Base-by-base conservation (phyloP, 2,329 filamentous ascomycete species). In the Aspergillus sclerotialis region DNA sequence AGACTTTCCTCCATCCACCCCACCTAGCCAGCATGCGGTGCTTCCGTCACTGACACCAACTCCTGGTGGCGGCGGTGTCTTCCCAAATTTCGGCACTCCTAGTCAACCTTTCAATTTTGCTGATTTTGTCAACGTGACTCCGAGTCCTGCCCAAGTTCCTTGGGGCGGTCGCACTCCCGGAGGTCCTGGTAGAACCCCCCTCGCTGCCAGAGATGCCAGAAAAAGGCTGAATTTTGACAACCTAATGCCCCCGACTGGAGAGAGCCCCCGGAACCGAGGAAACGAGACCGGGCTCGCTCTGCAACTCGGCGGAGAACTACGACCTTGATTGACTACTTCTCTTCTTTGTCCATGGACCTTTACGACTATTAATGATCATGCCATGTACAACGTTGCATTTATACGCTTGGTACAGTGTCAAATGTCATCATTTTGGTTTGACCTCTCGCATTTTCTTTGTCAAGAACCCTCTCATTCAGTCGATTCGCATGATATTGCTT, bases 41-140 rank as follows among this genome's bases (percentile, higher is more conserved):
- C 58, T 73, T 28, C 65, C 68, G 32, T 67, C 72, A 35, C 61
- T 78, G 35, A 70, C 73, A 18, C 59, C 62, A 2, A 78, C 75
- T 9, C 69, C 75, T 70, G 45, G 84, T 77, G 32, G 69, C 84
- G 33, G 69, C 84, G 42, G 88, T 79, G 14, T 93, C 79, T 37
- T 93, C 81, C 77, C 80, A 28, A 72, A 73, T 31, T 73, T 80
- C 33, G 80, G 77, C 43, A 96, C 90, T 1, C 90, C 90, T 0
- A 82, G 82, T 11, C 84, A 89, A 54, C 76, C 72, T 32, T 93
- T 96, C 62, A 93, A 96, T 66, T 94, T 96, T 65, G 79, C 88
- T 33, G 92, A 98, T 57, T 98, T 94, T 63, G 82, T 96, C 56
- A 95, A 96, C 64, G 90, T 96, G 58, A 94, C 92, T 5, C 92